Evolutionary conservation across 768 basidiomycete species (phyloP).

Genomic region (Pulveroboletus sp.): DNA sequence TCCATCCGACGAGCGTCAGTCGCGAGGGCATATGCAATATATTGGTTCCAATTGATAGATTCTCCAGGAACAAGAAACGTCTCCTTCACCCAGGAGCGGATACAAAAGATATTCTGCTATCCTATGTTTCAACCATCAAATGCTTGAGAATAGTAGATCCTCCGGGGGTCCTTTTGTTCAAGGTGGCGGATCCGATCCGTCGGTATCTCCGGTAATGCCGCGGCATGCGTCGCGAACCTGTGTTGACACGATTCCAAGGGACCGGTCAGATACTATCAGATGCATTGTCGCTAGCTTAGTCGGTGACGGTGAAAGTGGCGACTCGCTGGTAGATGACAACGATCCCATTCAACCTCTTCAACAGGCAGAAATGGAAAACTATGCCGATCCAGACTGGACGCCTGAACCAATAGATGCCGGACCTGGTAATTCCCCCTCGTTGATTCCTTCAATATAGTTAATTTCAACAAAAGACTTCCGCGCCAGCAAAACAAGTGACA

Average conservation of each 20-base stretch:
- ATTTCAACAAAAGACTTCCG: slow-evolving; percentile 65
- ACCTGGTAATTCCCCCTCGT: slow-evolving; percentile 53
- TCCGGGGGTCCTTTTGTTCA: slow-evolving; percentile 86
- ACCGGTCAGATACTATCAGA: slow-evolving; percentile 88
- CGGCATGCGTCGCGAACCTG: not conserved
- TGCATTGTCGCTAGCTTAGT: slow-evolving; percentile 91
- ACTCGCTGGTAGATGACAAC: slow-evolving; percentile 79
- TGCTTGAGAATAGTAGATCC: slow-evolving; percentile 90
- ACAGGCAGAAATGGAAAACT: slow-evolving; percentile 78
- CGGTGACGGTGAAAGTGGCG: slow-evolving; percentile 76
- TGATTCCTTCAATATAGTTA: not conserved
- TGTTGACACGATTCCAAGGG: slow-evolving; percentile 40
- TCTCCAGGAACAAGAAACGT: slow-evolving; percentile 70
- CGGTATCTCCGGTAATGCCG: slow-evolving; percentile 73
- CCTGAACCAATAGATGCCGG: slow-evolving; percentile 97
- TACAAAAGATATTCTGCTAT: slow-evolving; percentile 82
- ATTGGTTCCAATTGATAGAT: slow-evolving; percentile 2
- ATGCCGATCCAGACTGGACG: slow-evolving; percentile 87
- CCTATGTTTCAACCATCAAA: slow-evolving; percentile 91
- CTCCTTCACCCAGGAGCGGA: slow-evolving; percentile 95
- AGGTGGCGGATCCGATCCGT: slow-evolving; percentile 90
- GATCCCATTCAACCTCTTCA: slow-evolving; percentile 77
- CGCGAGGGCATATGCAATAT: not conserved
- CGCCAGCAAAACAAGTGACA: slow-evolving; percentile 85
- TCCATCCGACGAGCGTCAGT: slow-evolving; percentile 73